phyloP scores from a whole-genome alignment of 2,329 filamentous ascomycete genomes.

The Fusarium napiforme region DNA sequence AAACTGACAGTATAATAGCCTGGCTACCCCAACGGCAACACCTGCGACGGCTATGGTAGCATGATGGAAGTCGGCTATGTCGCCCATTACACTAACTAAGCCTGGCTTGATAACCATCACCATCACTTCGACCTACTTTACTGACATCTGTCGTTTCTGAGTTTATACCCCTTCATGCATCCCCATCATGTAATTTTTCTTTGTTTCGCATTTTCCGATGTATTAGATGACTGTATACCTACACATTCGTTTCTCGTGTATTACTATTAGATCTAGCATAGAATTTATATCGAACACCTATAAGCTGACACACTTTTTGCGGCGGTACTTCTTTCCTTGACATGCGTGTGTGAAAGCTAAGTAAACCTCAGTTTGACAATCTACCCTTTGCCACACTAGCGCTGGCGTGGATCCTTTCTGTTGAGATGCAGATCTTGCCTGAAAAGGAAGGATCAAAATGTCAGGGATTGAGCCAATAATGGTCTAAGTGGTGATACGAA shows the following conservation, averaged over 20 bases:
- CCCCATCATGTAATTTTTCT: not conserved
- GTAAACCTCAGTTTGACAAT: no score
- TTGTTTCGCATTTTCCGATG: no score
- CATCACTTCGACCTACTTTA: fast-evolving
- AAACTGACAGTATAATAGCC: conserved; percentile 49
- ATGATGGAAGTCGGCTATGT: conserved; percentile 63
- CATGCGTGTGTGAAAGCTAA: fast-evolving
- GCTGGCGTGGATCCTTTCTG: fast-evolving
- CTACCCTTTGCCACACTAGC: fast-evolving
- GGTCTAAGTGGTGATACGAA: not conserved
- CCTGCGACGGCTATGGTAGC: conserved; percentile 55
- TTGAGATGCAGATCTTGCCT: not conserved
- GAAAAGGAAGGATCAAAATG: not conserved
- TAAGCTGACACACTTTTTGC: no score
- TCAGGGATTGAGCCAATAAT: not conserved
- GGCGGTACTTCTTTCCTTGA: fast-evolving
- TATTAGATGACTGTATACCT: fast-evolving
- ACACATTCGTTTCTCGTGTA: not conserved
- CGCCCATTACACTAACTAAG: conserved; percentile 48
- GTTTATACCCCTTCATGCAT: not conserved
- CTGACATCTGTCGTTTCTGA: fast-evolving
- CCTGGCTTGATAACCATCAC: fast-evolving
- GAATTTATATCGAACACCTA: no score
- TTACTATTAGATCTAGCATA: not conserved
- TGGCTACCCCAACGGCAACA: conserved; percentile 56